Evolutionary conservation across 2,329 filamentous ascomycete species (phyloP), one percentile per base, ranked within the genome.

Genomic region (Trematosphaeria pertusa): DNA sequence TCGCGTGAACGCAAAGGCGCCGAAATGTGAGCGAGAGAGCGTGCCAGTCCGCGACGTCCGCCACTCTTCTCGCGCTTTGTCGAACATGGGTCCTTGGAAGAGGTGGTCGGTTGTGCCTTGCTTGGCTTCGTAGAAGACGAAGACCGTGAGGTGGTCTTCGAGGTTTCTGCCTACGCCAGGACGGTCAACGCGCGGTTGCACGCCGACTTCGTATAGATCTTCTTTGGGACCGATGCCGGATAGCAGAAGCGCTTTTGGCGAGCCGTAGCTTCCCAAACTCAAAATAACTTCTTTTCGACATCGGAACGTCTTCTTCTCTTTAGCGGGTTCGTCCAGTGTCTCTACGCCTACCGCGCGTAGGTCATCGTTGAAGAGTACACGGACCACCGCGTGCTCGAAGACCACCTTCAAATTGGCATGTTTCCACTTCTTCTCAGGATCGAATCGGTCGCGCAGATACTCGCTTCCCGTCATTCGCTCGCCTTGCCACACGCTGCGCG

Each of bases 81-180:
- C 22, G 78, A 70, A 17, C 76, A 78, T 47, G 79, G 71, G 6
- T 22, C 73, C 74, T 44, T 82, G 80, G 64, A 82, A 81, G 24
- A 82, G 73, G n/a, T 76, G 70, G 38, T 84, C 81, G 30, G 69
- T 81, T 7, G 81, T 78, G 72, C 2, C 63, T 65, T 81, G 84
- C 56, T 85, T 81, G 0, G 70, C 77, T 63, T 83, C 78, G 59
- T 85, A 85, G 59, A 81, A 84, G 35, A 81, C 80, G 37, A 42
- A 36, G 28, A 39, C 42, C 7, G 40, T 39, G 10, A 37, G 28
- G 19, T 49, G 46, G 21, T 49, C 46, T 33, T 49, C 33, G n/a
- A 49, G 26, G 21, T 49, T 49, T 32, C 32, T 38, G 5, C 46
- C 46, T 14, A 49, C 41, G 5, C 41, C 46, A 6, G 50, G 46